phyloP scores from a whole-genome alignment of 768 basidiomycete genomes.

The Cystofilobasidium macerans region DNA sequence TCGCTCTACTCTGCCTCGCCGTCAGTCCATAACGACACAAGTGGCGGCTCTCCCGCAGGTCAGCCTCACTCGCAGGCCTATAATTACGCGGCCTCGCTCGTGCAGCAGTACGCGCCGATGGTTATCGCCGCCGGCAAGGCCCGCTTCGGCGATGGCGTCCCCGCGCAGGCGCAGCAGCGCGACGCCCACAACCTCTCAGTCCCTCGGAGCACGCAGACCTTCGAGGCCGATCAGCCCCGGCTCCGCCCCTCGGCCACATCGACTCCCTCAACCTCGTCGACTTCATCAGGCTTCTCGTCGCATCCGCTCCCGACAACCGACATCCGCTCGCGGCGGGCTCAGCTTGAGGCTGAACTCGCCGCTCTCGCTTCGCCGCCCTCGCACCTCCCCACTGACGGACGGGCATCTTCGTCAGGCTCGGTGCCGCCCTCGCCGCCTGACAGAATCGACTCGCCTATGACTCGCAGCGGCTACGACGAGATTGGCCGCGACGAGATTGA shows the following conservation, averaged over 20 bases:
- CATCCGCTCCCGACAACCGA: background rate
- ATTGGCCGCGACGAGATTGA: slow-evolving; percentile 19
- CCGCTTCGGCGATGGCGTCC: background rate
- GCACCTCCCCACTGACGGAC: background rate
- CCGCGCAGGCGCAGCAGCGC: background rate
- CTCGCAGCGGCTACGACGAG: slow-evolving; percentile 19
- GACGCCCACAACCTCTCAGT: background rate
- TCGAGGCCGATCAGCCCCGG: slow-evolving; percentile 4
- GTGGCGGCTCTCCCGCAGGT: background rate
- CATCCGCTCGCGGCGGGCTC: slow-evolving; percentile 7
- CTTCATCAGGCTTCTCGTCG: background rate
- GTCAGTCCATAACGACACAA: background rate
- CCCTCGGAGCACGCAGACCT: slow-evolving; percentile 1
- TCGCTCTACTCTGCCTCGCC: slow-evolving; percentile 9
- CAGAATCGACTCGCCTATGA: background rate
- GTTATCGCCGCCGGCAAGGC: slow-evolving; percentile 15
- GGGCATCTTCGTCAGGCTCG: background rate
- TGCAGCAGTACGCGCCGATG: slow-evolving; percentile 17
- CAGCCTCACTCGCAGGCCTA: slow-evolving; percentile 11
- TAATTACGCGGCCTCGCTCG: slow-evolving; percentile 12
- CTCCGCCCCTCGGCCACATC: background rate
- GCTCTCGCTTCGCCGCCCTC: slow-evolving; percentile 19
- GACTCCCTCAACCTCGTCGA: background rate
- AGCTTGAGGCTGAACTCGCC: slow-evolving; percentile 25
- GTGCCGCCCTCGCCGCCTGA: background rate